A percentile compares a stretch with the other conserved stretches of the same genome.
phyloP scores from a whole-genome alignment of 257 asterid genomes.

The Prunella vulgaris region DNA sequence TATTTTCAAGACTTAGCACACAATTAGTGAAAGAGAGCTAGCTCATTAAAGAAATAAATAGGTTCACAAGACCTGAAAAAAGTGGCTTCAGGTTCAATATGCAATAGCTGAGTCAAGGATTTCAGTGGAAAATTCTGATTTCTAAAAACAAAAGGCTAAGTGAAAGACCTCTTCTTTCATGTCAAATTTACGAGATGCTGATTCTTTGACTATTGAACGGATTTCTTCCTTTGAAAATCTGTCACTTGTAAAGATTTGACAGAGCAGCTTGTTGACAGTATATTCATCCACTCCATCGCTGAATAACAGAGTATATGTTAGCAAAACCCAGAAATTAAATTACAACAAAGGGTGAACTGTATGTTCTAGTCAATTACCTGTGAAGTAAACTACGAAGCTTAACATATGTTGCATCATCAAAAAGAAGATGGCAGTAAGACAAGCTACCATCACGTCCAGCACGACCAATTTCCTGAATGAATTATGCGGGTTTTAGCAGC shows the following conservation, averaged over 20 bases:
- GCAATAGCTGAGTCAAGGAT: not conserved
- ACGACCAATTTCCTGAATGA: conserved; percentile 92
- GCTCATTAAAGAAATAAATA: not conserved
- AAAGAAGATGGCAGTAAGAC: conserved; percentile 85
- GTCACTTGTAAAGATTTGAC: conserved; percentile 53
- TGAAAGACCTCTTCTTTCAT: conserved; percentile 92
- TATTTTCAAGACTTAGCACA: conserved; percentile 8
- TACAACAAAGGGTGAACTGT: conserved; percentile 9
- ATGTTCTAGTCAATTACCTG: conserved; percentile 48
- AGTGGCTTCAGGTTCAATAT: conserved; percentile 3
- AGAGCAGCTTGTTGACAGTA: conserved; percentile 71
- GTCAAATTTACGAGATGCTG: conserved; percentile 85
- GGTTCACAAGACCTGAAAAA: not conserved
- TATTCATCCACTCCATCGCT: conserved; percentile 96
- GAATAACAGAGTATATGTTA: conserved; percentile 28
- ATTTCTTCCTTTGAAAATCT: conserved; percentile 39
- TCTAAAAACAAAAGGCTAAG: conserved; percentile 17
- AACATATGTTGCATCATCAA: conserved; percentile 68
- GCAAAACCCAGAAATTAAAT: conserved; percentile 23
- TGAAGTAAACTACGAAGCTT: conserved; percentile 87
- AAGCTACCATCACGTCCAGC: conserved; percentile 98
- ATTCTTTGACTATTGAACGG: conserved; percentile 63
- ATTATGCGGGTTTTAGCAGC: conserved; percentile 21
- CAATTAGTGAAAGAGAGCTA: not conserved
- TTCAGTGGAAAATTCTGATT: conserved; percentile 14